Percentiles rank a stretch among this genome's conserved stretches.
phyloP scores from a whole-genome alignment of 768 basidiomycete genomes.

The Termitomyces sp. region DNA sequence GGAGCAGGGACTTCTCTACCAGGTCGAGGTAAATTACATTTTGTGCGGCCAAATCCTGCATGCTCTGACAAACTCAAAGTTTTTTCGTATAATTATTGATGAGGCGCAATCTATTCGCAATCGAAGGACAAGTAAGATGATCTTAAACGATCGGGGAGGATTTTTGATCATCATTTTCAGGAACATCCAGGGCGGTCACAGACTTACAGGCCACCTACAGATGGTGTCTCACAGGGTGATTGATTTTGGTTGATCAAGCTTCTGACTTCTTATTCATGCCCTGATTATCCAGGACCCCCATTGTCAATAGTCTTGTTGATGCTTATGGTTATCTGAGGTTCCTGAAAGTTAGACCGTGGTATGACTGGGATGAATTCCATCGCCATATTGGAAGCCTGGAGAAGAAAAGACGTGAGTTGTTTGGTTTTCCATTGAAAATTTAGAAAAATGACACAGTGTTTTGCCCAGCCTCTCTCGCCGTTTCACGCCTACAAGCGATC shows the following conservation, averaged over 20 bases:
- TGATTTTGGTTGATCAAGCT: not conserved
- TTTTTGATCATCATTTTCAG: constrained; percentile 19
- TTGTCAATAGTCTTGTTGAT: constrained; percentile 58
- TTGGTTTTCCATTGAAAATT: not conserved
- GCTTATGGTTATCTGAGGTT: constrained; percentile 43
- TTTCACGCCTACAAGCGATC: constrained; percentile 53
- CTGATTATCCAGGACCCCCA: constrained; percentile 42
- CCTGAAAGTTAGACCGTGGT: constrained; percentile 29
- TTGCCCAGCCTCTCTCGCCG: constrained; percentile 42
- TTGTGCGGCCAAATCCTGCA: not conserved
- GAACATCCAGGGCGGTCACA: constrained; percentile 48
- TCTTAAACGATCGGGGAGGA: not conserved
- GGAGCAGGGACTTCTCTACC: constrained; percentile 37
- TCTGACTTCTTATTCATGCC: not conserved
- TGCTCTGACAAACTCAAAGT: constrained; percentile 23
- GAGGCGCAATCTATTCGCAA: constrained; percentile 55
- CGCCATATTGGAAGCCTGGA: constrained; percentile 31
- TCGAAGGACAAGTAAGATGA: constrained; percentile 35
- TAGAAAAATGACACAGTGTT: not conserved
- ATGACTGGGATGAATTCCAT: constrained; percentile 35
- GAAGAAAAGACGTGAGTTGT: constrained; percentile 40
- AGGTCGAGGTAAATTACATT: constrained; percentile 33
- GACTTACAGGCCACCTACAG: constrained; percentile 47
- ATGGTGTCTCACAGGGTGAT: constrained; percentile 63
- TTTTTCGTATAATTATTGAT: constrained; percentile 48